Evolutionary conservation across 1,139 yeast genomes (phyloP).

Genomic region (Saccharomyces hybrid): DNA sequence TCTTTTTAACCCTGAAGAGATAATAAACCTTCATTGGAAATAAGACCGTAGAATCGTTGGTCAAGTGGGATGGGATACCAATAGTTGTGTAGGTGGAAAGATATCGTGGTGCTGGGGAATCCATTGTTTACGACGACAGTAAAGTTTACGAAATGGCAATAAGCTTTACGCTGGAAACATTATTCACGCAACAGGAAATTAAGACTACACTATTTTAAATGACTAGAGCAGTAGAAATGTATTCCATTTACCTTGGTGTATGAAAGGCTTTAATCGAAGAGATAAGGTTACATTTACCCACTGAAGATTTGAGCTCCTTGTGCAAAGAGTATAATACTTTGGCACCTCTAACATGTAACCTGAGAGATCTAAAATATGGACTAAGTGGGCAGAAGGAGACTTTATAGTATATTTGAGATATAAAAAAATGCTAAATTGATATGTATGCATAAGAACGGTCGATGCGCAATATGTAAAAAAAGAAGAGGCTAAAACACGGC

Average conservation of each 20-base stretch:
- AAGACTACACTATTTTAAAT: neutral
- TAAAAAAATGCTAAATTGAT: neutral
- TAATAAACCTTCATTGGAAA: no score
- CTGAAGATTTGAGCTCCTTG: neutral
- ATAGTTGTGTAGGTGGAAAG: no score
- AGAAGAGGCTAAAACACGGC: no score
- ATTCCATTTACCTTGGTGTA: conserved; percentile 1
- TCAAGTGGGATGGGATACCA: no score
- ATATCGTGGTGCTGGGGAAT: neutral
- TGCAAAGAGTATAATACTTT: neutral
- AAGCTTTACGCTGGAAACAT: neutral
- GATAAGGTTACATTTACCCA: neutral
- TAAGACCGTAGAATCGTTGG: no score
- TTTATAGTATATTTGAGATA: neutral
- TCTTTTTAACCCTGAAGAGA: no score
- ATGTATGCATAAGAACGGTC: neutral
- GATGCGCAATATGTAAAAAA: no score
- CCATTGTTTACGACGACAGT: neutral
- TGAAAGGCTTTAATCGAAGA: conserved; percentile 1
- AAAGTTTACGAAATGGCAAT: neutral
- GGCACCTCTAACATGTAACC: neutral
- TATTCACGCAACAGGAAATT: neutral
- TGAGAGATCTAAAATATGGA: neutral
- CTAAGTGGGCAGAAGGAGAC: neutral
- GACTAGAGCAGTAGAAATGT: neutral